These are phyloP conservation scores for Neofusicoccum ribis DNA, from an alignment of 2,329 filamentous ascomycete species.

Conservation along the genomic window DNA sequence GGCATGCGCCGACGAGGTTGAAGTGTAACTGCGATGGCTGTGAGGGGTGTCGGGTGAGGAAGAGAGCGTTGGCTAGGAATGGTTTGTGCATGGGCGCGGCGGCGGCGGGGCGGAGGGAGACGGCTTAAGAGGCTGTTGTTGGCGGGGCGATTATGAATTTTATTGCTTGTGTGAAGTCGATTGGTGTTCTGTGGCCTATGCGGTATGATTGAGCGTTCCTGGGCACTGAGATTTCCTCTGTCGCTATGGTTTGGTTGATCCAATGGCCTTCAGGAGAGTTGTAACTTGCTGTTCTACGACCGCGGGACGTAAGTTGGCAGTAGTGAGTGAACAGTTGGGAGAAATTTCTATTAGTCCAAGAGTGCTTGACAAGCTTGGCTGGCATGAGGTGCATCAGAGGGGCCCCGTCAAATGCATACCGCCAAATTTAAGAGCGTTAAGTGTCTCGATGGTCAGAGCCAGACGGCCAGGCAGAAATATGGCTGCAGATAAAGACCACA, in stretches of 20 bases:
- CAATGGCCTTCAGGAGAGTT: too few relatives aligned
- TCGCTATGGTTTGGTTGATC: background rate
- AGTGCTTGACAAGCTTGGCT: background rate
- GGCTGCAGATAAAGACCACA: too few relatives aligned
- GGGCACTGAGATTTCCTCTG: background rate
- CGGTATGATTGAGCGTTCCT: too few relatives aligned
- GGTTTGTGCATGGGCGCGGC: constrained; percentile 3
- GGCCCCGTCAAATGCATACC: too few relatives aligned
- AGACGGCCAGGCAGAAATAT: too few relatives aligned
- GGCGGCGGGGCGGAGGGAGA: constrained; percentile 2
- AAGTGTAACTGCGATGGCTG: constrained; percentile 13
- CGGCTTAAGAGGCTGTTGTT: background rate
- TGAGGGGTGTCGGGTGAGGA: constrained; percentile 5
- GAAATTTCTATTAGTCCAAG: background rate
- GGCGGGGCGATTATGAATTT: background rate
- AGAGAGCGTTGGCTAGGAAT: constrained; percentile 2
- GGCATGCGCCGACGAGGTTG: constrained; percentile 2
- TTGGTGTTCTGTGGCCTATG: background rate
- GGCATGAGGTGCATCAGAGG: too few relatives aligned
- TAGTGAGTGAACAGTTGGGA: too few relatives aligned
- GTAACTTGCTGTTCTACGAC: too few relatives aligned
- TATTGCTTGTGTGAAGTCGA: background rate
- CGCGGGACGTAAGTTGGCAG: too few relatives aligned
- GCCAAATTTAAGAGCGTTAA: too few relatives aligned
- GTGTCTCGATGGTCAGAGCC: too few relatives aligned